phyloP scores from a whole-genome alignment of 331 rosid genomes.

The Malus hybrid region DNA sequence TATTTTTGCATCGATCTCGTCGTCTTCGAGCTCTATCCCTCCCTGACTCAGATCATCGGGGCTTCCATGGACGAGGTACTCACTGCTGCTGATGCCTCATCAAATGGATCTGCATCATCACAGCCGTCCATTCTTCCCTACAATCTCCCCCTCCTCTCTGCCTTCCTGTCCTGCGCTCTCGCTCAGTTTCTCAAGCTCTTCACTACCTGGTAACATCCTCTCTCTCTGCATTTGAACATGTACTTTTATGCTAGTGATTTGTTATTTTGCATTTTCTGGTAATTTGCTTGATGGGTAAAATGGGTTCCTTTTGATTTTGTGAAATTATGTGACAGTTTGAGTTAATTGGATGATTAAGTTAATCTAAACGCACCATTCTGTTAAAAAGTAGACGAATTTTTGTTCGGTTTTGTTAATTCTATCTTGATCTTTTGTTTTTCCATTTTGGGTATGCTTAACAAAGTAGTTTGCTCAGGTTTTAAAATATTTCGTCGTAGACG shows the following conservation, averaged over 20 bases:
- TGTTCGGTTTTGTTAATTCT: neutral
- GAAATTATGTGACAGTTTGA: neutral
- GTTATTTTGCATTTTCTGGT: neutral
- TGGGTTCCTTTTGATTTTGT: neutral
- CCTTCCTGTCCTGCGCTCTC: conserved; percentile 41
- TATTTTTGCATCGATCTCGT: neutral
- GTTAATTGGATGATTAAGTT: neutral
- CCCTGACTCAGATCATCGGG: neutral
- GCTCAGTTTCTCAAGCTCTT: conserved; percentile 48
- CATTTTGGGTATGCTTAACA: neutral
- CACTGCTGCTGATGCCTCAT: conserved; percentile 34
- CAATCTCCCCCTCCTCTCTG: conserved; percentile 40
- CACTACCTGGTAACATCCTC: conserved; percentile 33
- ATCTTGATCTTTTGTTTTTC: neutral
- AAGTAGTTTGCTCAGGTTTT: neutral
- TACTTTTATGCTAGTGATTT: neutral
- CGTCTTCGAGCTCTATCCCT: neutral
- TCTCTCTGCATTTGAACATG: neutral
- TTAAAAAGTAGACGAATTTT: neutral
- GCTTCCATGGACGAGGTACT: conserved; percentile 37
- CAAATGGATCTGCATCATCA: conserved; percentile 20
- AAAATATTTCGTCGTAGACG: conserved; percentile 1
- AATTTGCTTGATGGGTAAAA: neutral
- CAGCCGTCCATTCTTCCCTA: conserved; percentile 21
- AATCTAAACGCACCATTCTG: neutral